These are phyloP conservation scores for Pisolithus marmoratus DNA, from an alignment of 768 basidiomycete genomes.

Conservation along the genomic window DNA sequence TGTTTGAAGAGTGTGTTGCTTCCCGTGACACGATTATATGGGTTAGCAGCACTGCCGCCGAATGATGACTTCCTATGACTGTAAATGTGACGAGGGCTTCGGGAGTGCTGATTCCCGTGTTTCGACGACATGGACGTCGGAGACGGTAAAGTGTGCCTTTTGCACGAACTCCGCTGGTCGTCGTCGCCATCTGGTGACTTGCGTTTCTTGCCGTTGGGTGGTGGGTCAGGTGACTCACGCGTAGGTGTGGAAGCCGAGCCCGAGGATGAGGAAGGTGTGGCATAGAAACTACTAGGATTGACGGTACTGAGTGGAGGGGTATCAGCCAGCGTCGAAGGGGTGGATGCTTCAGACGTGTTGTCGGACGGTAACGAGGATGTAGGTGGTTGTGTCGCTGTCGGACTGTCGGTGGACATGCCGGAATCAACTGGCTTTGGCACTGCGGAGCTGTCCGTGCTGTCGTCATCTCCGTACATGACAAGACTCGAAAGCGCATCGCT, in stretches of 20 bases:
- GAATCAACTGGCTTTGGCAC: slow-evolving; percentile 13
- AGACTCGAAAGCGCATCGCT: slow-evolving; percentile 34
- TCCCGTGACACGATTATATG: slow-evolving; percentile 30
- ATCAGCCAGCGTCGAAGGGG: slow-evolving; percentile 29
- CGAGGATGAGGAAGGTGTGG: slow-evolving; percentile 6
- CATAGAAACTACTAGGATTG: slow-evolving; percentile 37
- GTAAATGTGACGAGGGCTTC: not conserved
- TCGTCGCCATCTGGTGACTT: slow-evolving; percentile 33
- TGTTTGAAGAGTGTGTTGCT: slow-evolving; percentile 26
- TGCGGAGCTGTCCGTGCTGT: slow-evolving; percentile 17
- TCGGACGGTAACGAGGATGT: slow-evolving; percentile 17
- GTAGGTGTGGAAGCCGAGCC: not conserved
- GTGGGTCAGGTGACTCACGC: not conserved
- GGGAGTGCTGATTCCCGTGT: slow-evolving; percentile 9
- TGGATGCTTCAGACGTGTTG: slow-evolving; percentile 8
- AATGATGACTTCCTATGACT: slow-evolving; percentile 24
- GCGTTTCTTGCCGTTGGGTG: slow-evolving; percentile 31
- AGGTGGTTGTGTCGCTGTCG: slow-evolving; percentile 15
- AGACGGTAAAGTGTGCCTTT: slow-evolving; percentile 15
- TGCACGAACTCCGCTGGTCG: slow-evolving; percentile 14
- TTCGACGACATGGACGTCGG: slow-evolving; percentile 18
- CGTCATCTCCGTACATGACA: slow-evolving; percentile 38
- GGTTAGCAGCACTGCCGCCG: slow-evolving; percentile 27
- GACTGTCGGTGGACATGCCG: slow-evolving; percentile 9
- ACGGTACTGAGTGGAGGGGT: slow-evolving; percentile 26